Conservation (phyloP, 129 eudicot genomes). For the Centaurea solstitialis region DNA sequence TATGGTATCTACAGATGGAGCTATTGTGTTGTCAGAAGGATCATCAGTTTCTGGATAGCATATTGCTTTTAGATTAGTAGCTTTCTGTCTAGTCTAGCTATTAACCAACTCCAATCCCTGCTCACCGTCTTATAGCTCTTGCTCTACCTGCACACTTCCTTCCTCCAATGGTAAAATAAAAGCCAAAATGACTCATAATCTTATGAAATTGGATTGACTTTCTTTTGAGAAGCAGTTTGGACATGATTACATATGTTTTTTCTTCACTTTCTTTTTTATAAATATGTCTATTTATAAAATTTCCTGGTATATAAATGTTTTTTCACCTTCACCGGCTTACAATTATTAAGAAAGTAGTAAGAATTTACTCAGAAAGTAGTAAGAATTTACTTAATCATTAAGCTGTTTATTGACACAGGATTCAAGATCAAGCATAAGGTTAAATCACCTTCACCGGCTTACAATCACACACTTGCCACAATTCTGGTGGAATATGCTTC, state of each 20-base stretch:
- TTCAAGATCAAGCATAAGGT: slow-evolving; percentile 40
- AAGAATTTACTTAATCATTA: neutral
- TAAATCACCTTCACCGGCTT: slow-evolving; percentile 39
- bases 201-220: neutral
- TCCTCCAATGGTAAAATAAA: neutral
- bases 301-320: slow-evolving; percentile 5
- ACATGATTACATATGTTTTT: neutral
- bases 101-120: neutral
- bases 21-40: neutral
- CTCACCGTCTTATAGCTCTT: neutral
- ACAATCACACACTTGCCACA: slow-evolving; percentile 79
- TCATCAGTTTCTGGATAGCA: neutral
- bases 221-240: neutral
- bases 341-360: neutral
- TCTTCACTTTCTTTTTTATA: neutral
- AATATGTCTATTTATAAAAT: neutral
- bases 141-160: neutral
- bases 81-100: neutral
- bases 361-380: neutral
- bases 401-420: slow-evolving; percentile 44
- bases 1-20: neutral
- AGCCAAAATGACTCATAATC: neutral
- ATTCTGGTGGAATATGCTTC: slow-evolving; percentile 87
- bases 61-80: neutral
- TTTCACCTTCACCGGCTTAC: no score